Evolutionary conservation across 208 protist species (phyloP).

Genomic region (Leishmania tarentolae): DNA sequence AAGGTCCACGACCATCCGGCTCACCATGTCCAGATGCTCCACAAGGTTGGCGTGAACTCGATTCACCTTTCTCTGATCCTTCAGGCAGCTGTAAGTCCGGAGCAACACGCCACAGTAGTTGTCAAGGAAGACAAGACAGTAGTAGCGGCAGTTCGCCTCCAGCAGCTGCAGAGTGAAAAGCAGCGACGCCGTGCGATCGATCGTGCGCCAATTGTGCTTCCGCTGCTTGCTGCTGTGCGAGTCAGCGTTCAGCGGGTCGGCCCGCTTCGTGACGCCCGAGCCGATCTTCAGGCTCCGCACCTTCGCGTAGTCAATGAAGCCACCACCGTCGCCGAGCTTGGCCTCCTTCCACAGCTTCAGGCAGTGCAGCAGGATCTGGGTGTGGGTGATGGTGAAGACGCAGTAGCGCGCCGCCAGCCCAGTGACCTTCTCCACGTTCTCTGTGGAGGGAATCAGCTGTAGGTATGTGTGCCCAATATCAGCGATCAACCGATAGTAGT

Average conservation of each 20-base stretch:
- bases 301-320: constrained; percentile 9
- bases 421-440: constrained; percentile 13
- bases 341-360: constrained; percentile 24
- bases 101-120: constrained; percentile 22
- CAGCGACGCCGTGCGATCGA: constrained; percentile 10
- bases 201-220: not conserved
- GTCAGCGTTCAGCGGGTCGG: not conserved
- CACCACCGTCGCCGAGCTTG: constrained; percentile 1
- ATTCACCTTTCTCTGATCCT: constrained; percentile 16
- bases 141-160: constrained; percentile 29
- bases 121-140: constrained; percentile 12
- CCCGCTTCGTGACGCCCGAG: not conserved
- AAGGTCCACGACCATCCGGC: not conserved
- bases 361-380: constrained; percentile 29
- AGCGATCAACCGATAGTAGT: constrained; percentile 27
- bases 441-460: not conserved
- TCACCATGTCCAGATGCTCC: constrained; percentile 4
- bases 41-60: constrained; percentile 22
- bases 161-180: constrained; percentile 20
- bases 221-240: no score
- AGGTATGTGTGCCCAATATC: constrained; percentile 34
- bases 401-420: constrained; percentile 30
- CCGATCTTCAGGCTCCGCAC: not conserved
- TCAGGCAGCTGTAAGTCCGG: constrained; percentile 11
- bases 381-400: constrained; percentile 31